Conservation (phyloP, 192 early-diverging fungal species). For the Backusella tarrabulga region DNA sequence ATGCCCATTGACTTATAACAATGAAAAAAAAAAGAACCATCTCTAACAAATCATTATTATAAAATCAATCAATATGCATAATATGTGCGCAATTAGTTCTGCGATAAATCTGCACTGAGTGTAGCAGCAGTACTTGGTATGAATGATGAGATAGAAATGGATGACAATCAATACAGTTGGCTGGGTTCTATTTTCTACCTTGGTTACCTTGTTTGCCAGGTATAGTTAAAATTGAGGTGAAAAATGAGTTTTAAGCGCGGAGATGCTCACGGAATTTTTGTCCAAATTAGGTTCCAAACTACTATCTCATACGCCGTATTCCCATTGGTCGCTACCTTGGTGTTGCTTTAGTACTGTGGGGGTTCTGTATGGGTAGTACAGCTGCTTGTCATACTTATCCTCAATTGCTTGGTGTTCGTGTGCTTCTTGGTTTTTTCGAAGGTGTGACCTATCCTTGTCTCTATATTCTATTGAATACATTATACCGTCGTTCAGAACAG, state of each 20-base stretch:
- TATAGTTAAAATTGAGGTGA: slow-evolving; percentile 1
- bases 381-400: slow-evolving; percentile 8
- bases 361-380: slow-evolving; percentile 8
- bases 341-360: slow-evolving; percentile 17
- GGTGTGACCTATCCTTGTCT: slow-evolving; percentile 19
- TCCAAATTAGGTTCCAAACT: slow-evolving; percentile 9
- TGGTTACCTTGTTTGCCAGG: slow-evolving; percentile 23
- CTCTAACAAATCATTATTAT: not conserved
- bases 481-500: slow-evolving; percentile 23
- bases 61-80: not conserved
- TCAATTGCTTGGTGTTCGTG: slow-evolving; percentile 21
- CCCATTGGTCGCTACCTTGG: slow-evolving; percentile 10
- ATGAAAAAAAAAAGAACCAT: not conserved
- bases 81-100: slow-evolving; percentile 19
- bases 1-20: not conserved
- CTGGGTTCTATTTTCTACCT: slow-evolving; percentile 35
- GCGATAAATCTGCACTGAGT: slow-evolving; percentile 28
- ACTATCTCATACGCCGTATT: not conserved
- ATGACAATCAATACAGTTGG: slow-evolving; percentile 10
- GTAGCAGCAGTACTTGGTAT: slow-evolving; percentile 19
- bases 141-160: slow-evolving; percentile 6
- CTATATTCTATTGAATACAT: slow-evolving; percentile 14
- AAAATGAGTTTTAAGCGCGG: not conserved
- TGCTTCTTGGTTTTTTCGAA: slow-evolving; percentile 26
- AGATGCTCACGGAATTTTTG: not conserved